Conservation (phyloP, 2,329 filamentous ascomycete genomes). For the Amauroascus niger region DNA sequence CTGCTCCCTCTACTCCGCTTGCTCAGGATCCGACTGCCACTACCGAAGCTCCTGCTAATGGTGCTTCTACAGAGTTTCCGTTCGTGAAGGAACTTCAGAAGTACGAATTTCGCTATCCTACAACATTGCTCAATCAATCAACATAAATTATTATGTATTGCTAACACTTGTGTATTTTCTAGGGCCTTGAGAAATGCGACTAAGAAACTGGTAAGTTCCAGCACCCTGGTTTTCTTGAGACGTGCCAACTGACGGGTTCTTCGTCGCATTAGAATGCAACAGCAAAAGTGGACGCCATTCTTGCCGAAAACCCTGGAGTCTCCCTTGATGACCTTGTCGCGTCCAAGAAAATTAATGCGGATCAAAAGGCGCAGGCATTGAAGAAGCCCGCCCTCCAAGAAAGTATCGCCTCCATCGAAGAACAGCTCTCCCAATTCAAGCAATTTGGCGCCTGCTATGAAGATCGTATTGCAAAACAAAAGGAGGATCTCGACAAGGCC, state of each 20-base stretch:
- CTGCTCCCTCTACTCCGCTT: constrained; percentile 30
- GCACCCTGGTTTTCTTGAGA: background rate
- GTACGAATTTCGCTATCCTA: constrained; percentile 43
- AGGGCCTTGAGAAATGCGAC: constrained; percentile 85
- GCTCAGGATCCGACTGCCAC: constrained; percentile 46
- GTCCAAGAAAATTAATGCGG: constrained; percentile 54
- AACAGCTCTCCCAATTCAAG: constrained; percentile 52
- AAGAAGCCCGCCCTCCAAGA: constrained; percentile 54
- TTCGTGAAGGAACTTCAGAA: constrained; percentile 86
- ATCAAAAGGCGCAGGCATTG: constrained; percentile 53
- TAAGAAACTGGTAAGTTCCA: constrained; percentile 74
- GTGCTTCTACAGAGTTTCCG: constrained; percentile 58
- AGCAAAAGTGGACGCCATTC: constrained; percentile 51
- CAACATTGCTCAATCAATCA: background rate
- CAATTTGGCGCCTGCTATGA: constrained; percentile 52
- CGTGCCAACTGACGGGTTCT: background rate
- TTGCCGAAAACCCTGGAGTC: constrained; percentile 50
- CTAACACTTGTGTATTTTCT: constrained; percentile 3
- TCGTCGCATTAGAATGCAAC: constrained; percentile 41
- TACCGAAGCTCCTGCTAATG: constrained; percentile 45
- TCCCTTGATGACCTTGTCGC: constrained; percentile 54
- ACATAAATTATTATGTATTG: constrained; percentile 14
- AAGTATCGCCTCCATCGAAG: constrained; percentile 48
- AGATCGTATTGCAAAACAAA: constrained; percentile 46
- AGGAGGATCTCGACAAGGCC: constrained; percentile 45